Conservation (phyloP, 2,329 filamentous ascomycete genomes). For the Torrubiella hemipterigena region DNA sequence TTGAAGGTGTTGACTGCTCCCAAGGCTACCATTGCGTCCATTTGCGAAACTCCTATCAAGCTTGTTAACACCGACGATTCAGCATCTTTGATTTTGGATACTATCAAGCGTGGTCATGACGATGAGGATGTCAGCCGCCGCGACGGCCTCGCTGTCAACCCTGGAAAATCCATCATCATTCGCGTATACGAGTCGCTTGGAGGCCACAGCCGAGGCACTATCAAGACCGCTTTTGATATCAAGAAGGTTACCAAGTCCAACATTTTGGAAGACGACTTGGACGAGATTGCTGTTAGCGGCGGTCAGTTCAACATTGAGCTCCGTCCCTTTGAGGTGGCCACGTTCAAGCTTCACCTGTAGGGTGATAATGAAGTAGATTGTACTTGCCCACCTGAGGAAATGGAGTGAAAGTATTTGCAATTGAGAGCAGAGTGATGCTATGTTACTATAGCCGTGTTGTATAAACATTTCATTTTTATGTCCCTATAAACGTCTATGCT, state of each 20-base stretch:
- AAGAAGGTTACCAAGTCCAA: constrained; percentile 75
- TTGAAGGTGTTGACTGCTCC: constrained; percentile 30
- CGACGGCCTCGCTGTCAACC: constrained; percentile 49
- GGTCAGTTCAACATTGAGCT: constrained; percentile 50
- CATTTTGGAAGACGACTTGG: constrained; percentile 74
- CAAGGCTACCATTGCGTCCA: constrained; percentile 13
- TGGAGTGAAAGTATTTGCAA: not conserved
- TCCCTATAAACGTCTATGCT: too few species aligned
- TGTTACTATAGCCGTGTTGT: not conserved
- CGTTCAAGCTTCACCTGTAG: constrained; percentile 53
- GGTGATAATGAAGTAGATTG: constrained; percentile 14
- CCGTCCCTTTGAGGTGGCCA: constrained; percentile 76
- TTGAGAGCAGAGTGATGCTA: not conserved
- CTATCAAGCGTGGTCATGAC: constrained; percentile 86
- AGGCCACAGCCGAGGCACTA: constrained; percentile 60
- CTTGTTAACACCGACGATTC: constrained; percentile 45
- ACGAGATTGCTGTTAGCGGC: constrained; percentile 42
- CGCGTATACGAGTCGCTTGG: constrained; percentile 83
- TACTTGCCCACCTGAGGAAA: constrained; percentile 10
- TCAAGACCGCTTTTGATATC: constrained; percentile 57
- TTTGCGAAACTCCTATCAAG: constrained; percentile 40
- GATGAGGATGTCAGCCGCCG: constrained; percentile 59
- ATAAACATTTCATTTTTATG: too few species aligned
- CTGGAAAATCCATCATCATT: constrained; percentile 69
- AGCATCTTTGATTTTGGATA: constrained; percentile 66